A percentile compares a stretch with the other conserved stretches of the same genome.
Conservation (phyloP, 371 early-diverging fungal genomes). For the Homolaphlyctis polyrhiza region DNA sequence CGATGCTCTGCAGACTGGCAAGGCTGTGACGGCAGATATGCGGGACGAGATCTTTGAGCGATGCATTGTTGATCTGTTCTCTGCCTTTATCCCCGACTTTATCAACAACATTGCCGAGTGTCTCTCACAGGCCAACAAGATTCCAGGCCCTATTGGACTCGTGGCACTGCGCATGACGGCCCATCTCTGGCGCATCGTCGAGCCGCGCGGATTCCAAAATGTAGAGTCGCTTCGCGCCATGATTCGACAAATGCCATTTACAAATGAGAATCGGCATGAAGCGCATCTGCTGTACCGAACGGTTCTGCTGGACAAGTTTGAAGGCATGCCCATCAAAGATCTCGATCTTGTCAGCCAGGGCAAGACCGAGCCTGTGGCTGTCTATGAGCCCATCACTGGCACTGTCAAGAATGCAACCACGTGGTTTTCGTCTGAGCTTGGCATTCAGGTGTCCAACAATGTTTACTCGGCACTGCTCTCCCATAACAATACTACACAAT, state of each 20-base stretch:
- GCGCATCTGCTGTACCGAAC: neutral
- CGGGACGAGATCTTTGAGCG: slow-evolving; percentile 23
- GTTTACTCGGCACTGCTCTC: neutral
- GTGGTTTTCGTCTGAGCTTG: neutral
- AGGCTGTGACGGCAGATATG: neutral
- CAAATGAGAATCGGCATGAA: slow-evolving; percentile 4
- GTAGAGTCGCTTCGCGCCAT: slow-evolving; percentile 20
- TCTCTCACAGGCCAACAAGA: slow-evolving; percentile 16
- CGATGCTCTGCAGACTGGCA: neutral
- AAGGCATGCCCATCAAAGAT: slow-evolving; percentile 9
- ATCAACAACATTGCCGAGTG: slow-evolving; percentile 30
- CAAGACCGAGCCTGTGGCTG: slow-evolving; percentile 10
- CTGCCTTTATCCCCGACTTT: slow-evolving; percentile 27
- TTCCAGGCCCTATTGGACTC: slow-evolving; percentile 11
- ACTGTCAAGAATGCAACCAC: neutral
- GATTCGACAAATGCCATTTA: slow-evolving; percentile 24
- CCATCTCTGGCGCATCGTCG: slow-evolving; percentile 27
- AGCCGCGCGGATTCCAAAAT: slow-evolving; percentile 4
- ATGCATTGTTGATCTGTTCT: slow-evolving; percentile 23
- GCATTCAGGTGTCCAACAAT: neutral
- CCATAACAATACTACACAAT: neutral
- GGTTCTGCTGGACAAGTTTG: slow-evolving; percentile 2
- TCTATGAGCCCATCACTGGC: slow-evolving; percentile 4
- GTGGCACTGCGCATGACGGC: slow-evolving; percentile 25
- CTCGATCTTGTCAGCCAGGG: slow-evolving; percentile 18